Conservation (phyloP, 495 filamentous ascomycete genomes). For the Ramalina intermedia region DNA sequence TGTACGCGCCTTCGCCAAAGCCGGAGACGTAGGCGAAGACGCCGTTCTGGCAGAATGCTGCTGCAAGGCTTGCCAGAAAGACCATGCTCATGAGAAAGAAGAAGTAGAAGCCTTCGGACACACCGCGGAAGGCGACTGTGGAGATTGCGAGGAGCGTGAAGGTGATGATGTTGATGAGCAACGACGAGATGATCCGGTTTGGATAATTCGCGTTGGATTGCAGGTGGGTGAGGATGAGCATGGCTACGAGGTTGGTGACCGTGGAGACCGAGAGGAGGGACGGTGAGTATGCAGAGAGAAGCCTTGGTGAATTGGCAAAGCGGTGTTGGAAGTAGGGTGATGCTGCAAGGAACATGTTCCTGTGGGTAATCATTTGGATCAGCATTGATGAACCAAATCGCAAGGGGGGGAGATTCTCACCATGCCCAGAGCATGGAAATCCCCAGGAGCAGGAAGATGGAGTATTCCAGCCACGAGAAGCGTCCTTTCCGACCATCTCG, state of each 20-base stretch:
- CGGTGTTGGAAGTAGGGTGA: conserved; percentile 48
- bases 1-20: conserved; percentile 58
- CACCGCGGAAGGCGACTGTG: conserved; percentile 47
- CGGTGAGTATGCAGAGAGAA: conserved; percentile 69
- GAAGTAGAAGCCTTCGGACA: conserved; percentile 53
- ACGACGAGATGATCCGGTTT: conserved; percentile 57
- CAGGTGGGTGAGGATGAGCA: conserved; percentile 59
- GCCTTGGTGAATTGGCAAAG: conserved; percentile 54
- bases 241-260: conserved; percentile 58
- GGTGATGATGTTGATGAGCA: conserved; percentile 54
- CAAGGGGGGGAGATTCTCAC: conserved; percentile 34
- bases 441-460: conserved; percentile 72
- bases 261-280: conserved; percentile 78
- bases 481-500: conserved; percentile 2
- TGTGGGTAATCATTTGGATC: conserved; percentile 19
- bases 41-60: conserved; percentile 85
- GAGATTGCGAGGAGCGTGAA: conserved; percentile 71
- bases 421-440: conserved; percentile 94
- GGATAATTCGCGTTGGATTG: conserved; percentile 75
- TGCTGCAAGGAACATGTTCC: conserved; percentile 96
- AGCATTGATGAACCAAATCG: neutral
- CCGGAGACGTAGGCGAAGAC: conserved; percentile 81
- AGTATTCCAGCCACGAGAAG: conserved; percentile 71
- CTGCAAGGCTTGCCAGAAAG: conserved; percentile 57
- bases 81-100: conserved; percentile 73